Conservation (phyloP, 2,329 filamentous ascomycete species). For the Talaromyces sp. region DNA sequence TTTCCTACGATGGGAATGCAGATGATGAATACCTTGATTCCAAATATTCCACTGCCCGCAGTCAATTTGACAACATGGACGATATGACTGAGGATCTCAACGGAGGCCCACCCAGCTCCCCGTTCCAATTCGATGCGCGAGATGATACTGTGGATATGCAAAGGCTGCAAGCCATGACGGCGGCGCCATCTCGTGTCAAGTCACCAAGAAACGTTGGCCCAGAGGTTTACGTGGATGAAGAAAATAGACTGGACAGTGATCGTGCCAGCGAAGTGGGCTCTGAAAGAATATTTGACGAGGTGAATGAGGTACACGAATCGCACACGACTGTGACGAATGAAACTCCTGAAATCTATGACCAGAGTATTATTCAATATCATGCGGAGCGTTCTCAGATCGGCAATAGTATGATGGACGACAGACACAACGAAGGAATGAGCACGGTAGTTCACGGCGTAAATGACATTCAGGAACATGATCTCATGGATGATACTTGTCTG, state of each 20-base stretch:
- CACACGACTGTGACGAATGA: not conserved
- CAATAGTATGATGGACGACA: slow-evolving; percentile 34
- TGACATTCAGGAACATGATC: slow-evolving; percentile 25
- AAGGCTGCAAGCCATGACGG: slow-evolving; percentile 13
- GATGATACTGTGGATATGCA: slow-evolving; percentile 29
- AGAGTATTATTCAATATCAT: slow-evolving; percentile 10
- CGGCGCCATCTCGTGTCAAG: slow-evolving; percentile 10
- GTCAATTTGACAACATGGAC: slow-evolving; percentile 10
- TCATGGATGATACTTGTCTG: slow-evolving; percentile 50
- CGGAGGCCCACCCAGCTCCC: slow-evolving; percentile 28
- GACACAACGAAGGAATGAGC: slow-evolving; percentile 38
- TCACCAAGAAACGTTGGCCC: slow-evolving; percentile 17
- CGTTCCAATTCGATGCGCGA: slow-evolving; percentile 28
- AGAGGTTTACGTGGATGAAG: slow-evolving; percentile 21
- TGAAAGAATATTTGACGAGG: not conserved
- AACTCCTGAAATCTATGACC: not conserved
- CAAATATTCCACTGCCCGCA: slow-evolving; percentile 8
- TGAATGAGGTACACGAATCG: not conserved
- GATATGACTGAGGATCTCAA: slow-evolving; percentile 15
- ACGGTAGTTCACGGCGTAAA: slow-evolving; percentile 28
- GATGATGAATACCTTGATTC: slow-evolving; percentile 10
- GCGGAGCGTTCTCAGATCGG: slow-evolving; percentile 16
- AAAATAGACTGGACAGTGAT: slow-evolving; percentile 6
- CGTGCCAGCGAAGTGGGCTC: not conserved
- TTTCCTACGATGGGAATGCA: slow-evolving; percentile 12